phyloP scores from a whole-genome alignment of 2,329 filamentous ascomycete genomes.

The Diaporthe australafricana region DNA sequence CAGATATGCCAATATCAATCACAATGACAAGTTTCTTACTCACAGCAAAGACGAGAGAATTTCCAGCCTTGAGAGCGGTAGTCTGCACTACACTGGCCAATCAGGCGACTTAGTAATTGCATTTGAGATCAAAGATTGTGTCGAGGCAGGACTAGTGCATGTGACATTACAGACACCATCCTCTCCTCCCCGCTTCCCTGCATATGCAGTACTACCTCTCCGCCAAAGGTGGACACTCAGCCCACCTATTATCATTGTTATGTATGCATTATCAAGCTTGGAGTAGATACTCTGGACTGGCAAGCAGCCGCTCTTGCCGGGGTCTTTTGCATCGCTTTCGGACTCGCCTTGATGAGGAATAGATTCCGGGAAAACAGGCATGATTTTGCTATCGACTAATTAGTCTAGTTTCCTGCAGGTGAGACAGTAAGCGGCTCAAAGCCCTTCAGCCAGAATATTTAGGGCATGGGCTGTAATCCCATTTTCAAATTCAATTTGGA shows the following conservation, averaged over 20 bases:
- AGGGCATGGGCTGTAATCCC: background rate
- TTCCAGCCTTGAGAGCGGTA: background rate
- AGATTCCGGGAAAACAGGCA: background rate
- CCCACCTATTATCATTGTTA: background rate
- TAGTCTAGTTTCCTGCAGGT: background rate
- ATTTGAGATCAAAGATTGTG: background rate
- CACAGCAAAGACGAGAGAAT: too few relatives aligned
- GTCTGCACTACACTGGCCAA: background rate
- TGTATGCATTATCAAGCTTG: background rate
- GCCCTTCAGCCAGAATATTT: background rate
- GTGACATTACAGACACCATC: background rate
- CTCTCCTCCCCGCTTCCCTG: background rate
- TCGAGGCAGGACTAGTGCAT: background rate
- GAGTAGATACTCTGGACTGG: background rate
- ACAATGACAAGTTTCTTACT: background rate
- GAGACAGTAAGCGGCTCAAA: background rate
- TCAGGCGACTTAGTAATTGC: background rate
- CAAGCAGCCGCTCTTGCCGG: background rate
- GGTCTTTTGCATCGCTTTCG: background rate
- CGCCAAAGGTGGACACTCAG: background rate
- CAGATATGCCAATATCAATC: too few relatives aligned
- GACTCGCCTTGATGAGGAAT: background rate
- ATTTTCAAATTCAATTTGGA: background rate
- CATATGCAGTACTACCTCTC: constrained; percentile 20
- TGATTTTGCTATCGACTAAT: background rate